Evolutionary conservation across 306 rosid genomes (phyloP), one percentile per base, ranked within the genome.

Genomic region (Rosa rugosa): DNA sequence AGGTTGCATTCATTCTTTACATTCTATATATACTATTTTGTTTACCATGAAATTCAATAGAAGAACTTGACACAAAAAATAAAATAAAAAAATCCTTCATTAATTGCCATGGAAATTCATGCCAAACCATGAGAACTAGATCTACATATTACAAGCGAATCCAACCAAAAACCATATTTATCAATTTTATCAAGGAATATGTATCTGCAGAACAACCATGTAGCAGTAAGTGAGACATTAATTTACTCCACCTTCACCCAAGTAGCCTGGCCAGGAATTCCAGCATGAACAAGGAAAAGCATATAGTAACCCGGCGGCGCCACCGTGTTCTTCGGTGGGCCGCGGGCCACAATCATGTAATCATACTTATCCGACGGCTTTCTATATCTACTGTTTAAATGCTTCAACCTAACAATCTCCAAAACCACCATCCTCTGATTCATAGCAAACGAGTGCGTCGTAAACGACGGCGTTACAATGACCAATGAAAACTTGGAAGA

Each of bases 261-360:
- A 47, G 80, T 85, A 47, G 87, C 90, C 6, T 62, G 64, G 71
- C 96, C 88, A 2, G 94, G 97, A 63, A 91, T 44, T 38, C 88
- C 97, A 56, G 82, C 84, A 23, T 91, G 96, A 73, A 93, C 88
- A 20, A 93, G 4, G 67, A 75, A 86, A 12, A 93, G 84, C 96
- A 89, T 88, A 68, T 91, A 88, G 60, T 78, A 88, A 1, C 96
- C 96, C 11, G 94, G 94, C 71, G 96, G 96, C 11, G 93, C 96
- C 83, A 89, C 87, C 0, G 86, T 73, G 31, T 82, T 36, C 0
- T 82, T 79, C 5, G 71, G 81, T 4, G 96, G 94, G 57, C 90
- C 94, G 36, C 69, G 79, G 0, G 81, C 82, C 25, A 85, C 83
- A 3, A 87, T 84, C 78, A 67, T 84, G 42, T 81, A 88, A 49